Conservation (phyloP, 176 grass and related monocot species). For the Hyparrhenia diplandra region DNA sequence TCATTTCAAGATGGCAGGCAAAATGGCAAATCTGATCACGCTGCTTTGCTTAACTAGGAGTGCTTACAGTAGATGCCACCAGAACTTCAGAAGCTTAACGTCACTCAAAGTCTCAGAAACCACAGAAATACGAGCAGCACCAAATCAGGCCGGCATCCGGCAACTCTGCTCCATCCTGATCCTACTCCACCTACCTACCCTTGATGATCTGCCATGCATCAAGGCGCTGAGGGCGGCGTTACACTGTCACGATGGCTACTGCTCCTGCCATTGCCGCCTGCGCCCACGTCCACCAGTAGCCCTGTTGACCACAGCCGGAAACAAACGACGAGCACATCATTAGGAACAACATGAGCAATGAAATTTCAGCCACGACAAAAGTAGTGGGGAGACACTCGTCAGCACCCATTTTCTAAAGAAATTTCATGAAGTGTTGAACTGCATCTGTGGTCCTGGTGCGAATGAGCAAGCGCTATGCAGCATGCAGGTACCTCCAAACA, state of each 20-base stretch:
- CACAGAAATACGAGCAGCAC: not conserved
- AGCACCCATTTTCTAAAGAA: no score
- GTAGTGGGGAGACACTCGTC: no score
- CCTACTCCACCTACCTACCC: not conserved
- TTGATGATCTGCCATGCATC: not conserved
- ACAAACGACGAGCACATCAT: conserved; percentile 7
- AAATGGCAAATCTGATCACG: not conserved
- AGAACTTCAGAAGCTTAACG: no score
- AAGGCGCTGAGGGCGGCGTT: not conserved
- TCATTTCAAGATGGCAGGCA: not conserved
- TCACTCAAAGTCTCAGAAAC: not conserved
- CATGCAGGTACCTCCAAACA: not conserved
- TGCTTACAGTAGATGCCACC: not conserved
- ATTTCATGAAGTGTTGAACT: not conserved
- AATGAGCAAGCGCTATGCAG: not conserved
- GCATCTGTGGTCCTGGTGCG: not conserved
- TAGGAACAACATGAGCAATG: not conserved
- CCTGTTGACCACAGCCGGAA: conserved; percentile 23
- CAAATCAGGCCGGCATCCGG: not conserved
- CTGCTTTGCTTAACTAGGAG: not conserved
- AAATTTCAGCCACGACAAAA: no score
- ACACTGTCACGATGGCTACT: not conserved
- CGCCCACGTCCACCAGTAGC: conserved; percentile 13
- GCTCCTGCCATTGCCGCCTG: conserved; percentile 24
- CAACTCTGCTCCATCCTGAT: not conserved